phyloP scores from a whole-genome alignment of 441 rosid genomes.

The Erodium trifolium region DNA sequence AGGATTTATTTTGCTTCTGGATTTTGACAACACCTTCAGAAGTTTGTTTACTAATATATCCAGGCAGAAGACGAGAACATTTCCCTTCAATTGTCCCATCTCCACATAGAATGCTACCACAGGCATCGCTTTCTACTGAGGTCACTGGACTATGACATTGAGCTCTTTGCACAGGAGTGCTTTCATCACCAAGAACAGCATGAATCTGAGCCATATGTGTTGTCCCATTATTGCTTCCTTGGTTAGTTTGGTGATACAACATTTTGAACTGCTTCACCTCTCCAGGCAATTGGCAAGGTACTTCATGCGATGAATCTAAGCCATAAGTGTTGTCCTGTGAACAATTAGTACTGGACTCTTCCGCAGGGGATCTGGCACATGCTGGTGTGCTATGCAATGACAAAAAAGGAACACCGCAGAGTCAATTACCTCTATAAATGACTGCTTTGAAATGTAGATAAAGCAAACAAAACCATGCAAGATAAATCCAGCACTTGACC shows the following conservation, averaged over 20 bases:
- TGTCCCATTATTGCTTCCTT: conserved; percentile 29
- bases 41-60: conserved; percentile 16
- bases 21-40: conserved; percentile 21
- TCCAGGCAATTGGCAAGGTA: conserved; percentile 21
- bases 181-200: conserved; percentile 45
- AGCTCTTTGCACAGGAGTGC: conserved; percentile 17
- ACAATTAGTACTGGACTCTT: conserved; percentile 16
- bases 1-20: conserved; percentile 26
- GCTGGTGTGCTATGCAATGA: conserved; percentile 32
- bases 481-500: too few relatives aligned
- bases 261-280: conserved; percentile 37
- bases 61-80: conserved; percentile 24
- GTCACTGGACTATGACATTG: conserved; percentile 25
- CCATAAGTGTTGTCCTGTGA: conserved; percentile 3
- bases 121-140: conserved; percentile 20
- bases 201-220: conserved; percentile 39
- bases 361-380: conserved; percentile 24
- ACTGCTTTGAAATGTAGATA: neutral
- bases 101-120: conserved; percentile 16
- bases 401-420: neutral
- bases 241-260: conserved; percentile 34
- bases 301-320: conserved; percentile 22
- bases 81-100: conserved; percentile 24
- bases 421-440: conserved; percentile 2
- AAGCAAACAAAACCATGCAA: neutral